Evolutionary conservation across 2,329 filamentous ascomycete species (phyloP).

Genomic region (Fusarium incarnatum): DNA sequence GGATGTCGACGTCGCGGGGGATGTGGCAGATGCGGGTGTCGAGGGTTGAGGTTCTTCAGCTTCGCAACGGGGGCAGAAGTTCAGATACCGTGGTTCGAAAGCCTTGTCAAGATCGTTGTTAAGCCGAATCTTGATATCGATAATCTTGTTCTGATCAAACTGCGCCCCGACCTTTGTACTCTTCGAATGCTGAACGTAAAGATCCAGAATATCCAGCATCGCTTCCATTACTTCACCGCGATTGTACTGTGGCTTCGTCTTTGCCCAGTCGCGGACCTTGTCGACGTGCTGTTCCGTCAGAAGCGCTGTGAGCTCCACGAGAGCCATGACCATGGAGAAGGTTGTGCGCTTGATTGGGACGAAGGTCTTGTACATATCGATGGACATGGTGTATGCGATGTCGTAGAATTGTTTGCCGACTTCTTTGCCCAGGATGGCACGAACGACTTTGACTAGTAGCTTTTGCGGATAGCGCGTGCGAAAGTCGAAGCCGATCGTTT

Average conservation of each 20-base stretch:
- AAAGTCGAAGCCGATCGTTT: slow-evolving; percentile 94
- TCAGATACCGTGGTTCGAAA: slow-evolving; percentile 72
- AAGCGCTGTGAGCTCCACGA: slow-evolving; percentile 82
- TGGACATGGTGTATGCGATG: slow-evolving; percentile 82
- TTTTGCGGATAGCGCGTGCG: slow-evolving; percentile 89
- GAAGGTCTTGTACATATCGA: slow-evolving; percentile 94
- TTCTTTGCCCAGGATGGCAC: slow-evolving; percentile 61
- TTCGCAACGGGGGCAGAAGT: slow-evolving; percentile 67
- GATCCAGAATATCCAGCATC: slow-evolving; percentile 87
- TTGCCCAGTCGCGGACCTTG: slow-evolving; percentile 61
- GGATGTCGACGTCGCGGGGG: slow-evolving; percentile 55
- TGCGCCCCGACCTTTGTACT: slow-evolving; percentile 78
- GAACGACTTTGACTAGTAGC: slow-evolving; percentile 81
- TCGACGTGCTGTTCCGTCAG: slow-evolving; percentile 65
- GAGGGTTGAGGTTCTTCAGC: slow-evolving; percentile 51
- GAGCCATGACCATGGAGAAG: slow-evolving; percentile 84
- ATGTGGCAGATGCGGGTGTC: slow-evolving; percentile 51
- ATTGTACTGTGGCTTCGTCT: slow-evolving; percentile 60
- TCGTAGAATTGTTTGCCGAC: slow-evolving; percentile 67
- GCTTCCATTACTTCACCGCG: slow-evolving; percentile 74
- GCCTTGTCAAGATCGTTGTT: slow-evolving; percentile 81
- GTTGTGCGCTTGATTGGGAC: slow-evolving; percentile 90
- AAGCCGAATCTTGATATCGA: slow-evolving; percentile 85
- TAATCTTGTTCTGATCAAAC: slow-evolving; percentile 81
- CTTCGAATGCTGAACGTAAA: slow-evolving; percentile 87